Evolutionary conservation across 192 early-diverging fungal species (phyloP).

Genomic region (Obelidium mucronatum): DNA sequence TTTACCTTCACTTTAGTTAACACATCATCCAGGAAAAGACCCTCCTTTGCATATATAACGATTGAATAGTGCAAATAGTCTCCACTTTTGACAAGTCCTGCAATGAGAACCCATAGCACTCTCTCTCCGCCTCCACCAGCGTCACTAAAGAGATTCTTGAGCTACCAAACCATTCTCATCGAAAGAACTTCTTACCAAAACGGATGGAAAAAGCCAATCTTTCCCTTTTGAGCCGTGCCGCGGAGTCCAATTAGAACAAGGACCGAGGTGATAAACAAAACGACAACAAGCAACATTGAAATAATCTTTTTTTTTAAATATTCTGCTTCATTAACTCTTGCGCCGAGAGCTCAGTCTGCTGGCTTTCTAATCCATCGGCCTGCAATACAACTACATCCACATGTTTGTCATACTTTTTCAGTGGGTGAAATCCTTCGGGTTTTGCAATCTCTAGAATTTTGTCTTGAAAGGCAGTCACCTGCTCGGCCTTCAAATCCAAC

Average conservation of each 20-base stretch:
- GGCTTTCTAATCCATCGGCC: neutral
- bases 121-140: conserved; percentile 96
- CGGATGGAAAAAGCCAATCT: conserved; percentile 88
- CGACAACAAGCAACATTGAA: neutral
- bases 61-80: conserved; percentile 71
- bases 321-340: too few relatives aligned
- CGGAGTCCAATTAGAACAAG: neutral
- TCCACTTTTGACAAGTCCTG: conserved; percentile 69
- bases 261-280: neutral
- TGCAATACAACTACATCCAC: neutral
- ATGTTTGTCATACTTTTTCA: neutral
- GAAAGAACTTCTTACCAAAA: conserved; percentile 66
- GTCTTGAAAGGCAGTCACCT: conserved; percentile 18
- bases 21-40: conserved; percentile 59
- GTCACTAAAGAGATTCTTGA: conserved; percentile 66
- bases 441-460: conserved; percentile 29
- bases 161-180: conserved; percentile 10
- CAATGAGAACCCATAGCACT: conserved; percentile 91
- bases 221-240: neutral
- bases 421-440: conserved; percentile 15
- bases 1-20: conserved; percentile 70
- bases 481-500: conserved; percentile 18
- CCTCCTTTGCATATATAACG: conserved; percentile 85
- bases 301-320: neutral
- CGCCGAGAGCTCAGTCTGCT: neutral